These are phyloP conservation scores for Ustilago sp. DNA, from an alignment of 1,284 basidiomycete species.

Conservation along the genomic window DNA sequence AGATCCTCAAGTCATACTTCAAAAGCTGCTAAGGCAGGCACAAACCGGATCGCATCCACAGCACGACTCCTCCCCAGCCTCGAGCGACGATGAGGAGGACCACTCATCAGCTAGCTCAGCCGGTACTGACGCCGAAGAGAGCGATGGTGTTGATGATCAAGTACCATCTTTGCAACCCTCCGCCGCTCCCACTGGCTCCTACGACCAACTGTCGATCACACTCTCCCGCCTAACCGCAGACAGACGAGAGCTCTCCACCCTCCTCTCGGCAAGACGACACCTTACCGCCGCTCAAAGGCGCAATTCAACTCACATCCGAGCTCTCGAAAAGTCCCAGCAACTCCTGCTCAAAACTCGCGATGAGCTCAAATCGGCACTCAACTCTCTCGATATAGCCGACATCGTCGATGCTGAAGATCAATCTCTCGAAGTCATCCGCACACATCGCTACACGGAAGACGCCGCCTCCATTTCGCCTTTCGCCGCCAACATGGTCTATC, in stretches of 20 bases:
- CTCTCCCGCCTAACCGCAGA: constrained; percentile 32
- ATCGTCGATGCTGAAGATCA: constrained; percentile 48
- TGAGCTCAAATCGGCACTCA: constrained; percentile 39
- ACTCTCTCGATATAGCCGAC: constrained; percentile 43
- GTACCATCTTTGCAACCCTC: neutral
- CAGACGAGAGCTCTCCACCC: constrained; percentile 27
- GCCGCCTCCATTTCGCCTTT: constrained; percentile 26
- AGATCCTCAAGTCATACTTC: constrained; percentile 28
- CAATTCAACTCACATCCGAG: constrained; percentile 21
- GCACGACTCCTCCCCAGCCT: neutral
- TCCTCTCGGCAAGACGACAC: constrained; percentile 12
- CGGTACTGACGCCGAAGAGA: neutral
- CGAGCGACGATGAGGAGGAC: neutral
- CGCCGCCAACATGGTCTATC: constrained; percentile 22
- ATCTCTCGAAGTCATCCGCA: constrained; percentile 45
- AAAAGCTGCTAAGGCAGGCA: constrained; percentile 37
- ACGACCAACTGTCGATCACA: constrained; percentile 18
- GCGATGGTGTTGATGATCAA: neutral
- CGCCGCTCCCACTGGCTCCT: neutral
- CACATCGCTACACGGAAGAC: constrained; percentile 12
- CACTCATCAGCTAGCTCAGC: neutral
- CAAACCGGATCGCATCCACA: constrained; percentile 10
- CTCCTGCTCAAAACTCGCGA: constrained; percentile 23
- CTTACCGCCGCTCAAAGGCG: constrained; percentile 21
- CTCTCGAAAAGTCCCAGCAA: constrained; percentile 12